These are phyloP conservation scores for Metrosideros polymorpha DNA, from an alignment of 441 rosid species.

Conservation along the genomic window DNA sequence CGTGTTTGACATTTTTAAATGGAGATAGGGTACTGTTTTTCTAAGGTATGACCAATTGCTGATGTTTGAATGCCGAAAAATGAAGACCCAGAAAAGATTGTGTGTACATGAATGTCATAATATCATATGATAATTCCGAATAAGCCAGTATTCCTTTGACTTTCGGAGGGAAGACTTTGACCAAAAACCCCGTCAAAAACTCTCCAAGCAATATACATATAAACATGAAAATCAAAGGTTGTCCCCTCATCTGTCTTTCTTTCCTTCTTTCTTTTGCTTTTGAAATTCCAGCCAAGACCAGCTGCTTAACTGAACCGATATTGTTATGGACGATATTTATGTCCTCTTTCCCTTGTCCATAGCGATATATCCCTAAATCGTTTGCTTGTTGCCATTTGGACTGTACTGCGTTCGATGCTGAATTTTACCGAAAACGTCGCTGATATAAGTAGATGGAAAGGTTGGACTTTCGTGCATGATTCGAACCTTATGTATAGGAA, in stretches of 20 bases:
- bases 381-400: background rate
- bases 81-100: background rate
- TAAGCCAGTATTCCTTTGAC: background rate
- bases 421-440: background rate
- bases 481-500: background rate
- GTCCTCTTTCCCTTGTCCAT: background rate
- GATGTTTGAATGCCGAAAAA: background rate
- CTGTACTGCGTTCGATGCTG: background rate
- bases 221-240: background rate
- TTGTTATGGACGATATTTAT: background rate
- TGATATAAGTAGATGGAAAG: background rate
- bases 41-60: background rate
- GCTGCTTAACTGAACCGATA: background rate
- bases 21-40: background rate
- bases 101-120: background rate
- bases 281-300: background rate
- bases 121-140: rapidly evolving
- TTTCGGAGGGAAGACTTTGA: background rate
- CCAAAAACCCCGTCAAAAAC: background rate
- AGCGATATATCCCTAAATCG: background rate
- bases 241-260: background rate
- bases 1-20: background rate
- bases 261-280: background rate
- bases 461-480: background rate
- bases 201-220: background rate